Conservation (phyloP, 2,329 filamentous ascomycete genomes). For the Fusarium dimerum region DNA sequence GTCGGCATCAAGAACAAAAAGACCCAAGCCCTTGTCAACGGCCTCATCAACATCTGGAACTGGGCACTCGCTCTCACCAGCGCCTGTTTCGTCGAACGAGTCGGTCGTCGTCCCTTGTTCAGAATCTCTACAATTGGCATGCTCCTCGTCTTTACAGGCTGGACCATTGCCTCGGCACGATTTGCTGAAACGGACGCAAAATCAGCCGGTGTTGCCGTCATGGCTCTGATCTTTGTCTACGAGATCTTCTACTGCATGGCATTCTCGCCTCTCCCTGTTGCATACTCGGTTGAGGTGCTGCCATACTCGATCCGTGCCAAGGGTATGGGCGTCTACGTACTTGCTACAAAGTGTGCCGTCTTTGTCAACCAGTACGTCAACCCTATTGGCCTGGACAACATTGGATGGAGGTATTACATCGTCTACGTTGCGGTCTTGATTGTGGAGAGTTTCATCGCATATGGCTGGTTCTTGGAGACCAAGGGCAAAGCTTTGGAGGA, state of each 20-base stretch:
- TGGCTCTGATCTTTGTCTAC: constrained; percentile 39
- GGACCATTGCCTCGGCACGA: constrained; percentile 37
- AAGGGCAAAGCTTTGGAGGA: constrained; percentile 53
- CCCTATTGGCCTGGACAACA: constrained; percentile 51
- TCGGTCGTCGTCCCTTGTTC: constrained; percentile 36
- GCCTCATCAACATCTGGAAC: constrained; percentile 33
- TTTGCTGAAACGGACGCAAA: constrained; percentile 32
- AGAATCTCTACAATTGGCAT: constrained; percentile 30
- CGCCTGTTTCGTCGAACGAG: constrained; percentile 28
- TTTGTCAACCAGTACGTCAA: constrained; percentile 44
- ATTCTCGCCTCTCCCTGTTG: constrained; percentile 51
- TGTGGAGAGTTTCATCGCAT: constrained; percentile 49
- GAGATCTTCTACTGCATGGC: constrained; percentile 54
- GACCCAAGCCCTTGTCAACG: constrained; percentile 30
- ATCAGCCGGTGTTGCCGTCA: constrained; percentile 33
- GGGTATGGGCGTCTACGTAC: constrained; percentile 42
- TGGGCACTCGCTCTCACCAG: constrained; percentile 27
- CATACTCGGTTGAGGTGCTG: constrained; percentile 55
- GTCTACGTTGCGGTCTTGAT: constrained; percentile 52
- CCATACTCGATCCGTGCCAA: constrained; percentile 54
- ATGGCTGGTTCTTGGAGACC: constrained; percentile 50
- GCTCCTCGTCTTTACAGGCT: constrained; percentile 36
- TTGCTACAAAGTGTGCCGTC: constrained; percentile 30
- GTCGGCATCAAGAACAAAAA: constrained; percentile 26
- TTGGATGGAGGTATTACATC: constrained; percentile 58